These are phyloP conservation scores for Turritis glabra DNA, from an alignment of 345 rosid species.

Conservation along the genomic window DNA sequence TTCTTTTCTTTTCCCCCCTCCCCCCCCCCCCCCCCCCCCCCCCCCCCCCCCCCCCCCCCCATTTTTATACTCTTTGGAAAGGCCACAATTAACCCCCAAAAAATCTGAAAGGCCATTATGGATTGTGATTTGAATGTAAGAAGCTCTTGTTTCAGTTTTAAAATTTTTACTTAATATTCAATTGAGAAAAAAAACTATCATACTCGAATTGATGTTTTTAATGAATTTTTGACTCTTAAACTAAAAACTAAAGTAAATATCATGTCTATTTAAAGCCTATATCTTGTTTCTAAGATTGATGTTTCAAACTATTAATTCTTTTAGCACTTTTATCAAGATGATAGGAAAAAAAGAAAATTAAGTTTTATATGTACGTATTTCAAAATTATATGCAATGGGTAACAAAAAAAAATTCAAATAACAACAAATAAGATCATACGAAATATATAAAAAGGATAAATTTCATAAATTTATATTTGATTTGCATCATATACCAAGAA, in stretches of 20 bases:
- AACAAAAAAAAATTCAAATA: neutral
- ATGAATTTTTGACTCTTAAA: neutral
- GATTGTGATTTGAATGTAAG: neutral
- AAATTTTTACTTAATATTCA: too few relatives aligned
- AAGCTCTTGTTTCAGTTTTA: too few relatives aligned
- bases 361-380: neutral
- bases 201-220: neutral
- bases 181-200: too few relatives aligned
- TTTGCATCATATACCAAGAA: too few relatives aligned
- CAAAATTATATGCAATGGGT: neutral
- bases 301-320: too few relatives aligned
- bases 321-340: too few relatives aligned
- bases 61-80: too few relatives aligned
- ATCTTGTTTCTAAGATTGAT: neutral
- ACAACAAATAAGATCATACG: neutral
- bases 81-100: neutral
- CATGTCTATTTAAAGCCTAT: neutral
- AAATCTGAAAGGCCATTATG: constrained; percentile 2
- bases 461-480: too few relatives aligned
- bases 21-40: too few relatives aligned
- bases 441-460: neutral
- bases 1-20: neutral
- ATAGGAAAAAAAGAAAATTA: too few relatives aligned
- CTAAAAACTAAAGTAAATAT: neutral
- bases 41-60: too few relatives aligned